Conservation (phyloP, 148 eudicot species). For the Linanthus parryae region DNA sequence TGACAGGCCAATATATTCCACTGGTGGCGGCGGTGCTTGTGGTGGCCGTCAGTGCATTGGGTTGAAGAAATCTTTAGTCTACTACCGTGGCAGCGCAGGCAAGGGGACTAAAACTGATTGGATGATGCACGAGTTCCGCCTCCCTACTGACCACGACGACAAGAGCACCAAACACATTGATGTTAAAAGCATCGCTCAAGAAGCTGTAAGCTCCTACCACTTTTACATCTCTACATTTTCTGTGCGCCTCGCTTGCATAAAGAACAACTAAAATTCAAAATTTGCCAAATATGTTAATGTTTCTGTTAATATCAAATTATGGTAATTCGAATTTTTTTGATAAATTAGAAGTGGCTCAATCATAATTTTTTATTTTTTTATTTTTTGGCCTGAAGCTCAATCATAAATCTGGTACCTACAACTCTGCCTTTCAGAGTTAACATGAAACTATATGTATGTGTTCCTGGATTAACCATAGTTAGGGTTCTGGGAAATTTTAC, state of each 20-base stretch:
- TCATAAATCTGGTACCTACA: no score
- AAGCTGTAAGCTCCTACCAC: slow-evolving; percentile 10
- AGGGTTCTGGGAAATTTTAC: no score
- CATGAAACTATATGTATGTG: no score
- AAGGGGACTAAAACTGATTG: slow-evolving; percentile 18
- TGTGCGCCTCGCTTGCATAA: no score
- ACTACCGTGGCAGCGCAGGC: slow-evolving; percentile 18
- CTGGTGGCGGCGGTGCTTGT: background rate
- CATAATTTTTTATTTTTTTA: background rate
- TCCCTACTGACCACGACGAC: slow-evolving; percentile 5
- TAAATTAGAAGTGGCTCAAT: background rate
- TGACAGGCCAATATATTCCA: slow-evolving; percentile 12
- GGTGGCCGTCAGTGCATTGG: slow-evolving; percentile 14
- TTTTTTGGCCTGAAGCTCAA: no score
- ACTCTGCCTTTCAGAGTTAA: no score
- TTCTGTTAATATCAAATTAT: background rate
- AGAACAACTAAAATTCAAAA: no score
- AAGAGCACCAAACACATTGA: slow-evolving; percentile 10
- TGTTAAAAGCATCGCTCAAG: background rate
- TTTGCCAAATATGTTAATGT: no score
- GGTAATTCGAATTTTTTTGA: background rate
- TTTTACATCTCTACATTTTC: no score
- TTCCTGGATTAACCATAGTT: no score
- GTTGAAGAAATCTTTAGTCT: slow-evolving; percentile 15
- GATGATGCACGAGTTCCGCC: slow-evolving; percentile 23